Evolutionary conservation across 192 early-diverging fungal species (phyloP).

Genomic region (Geranomyces variabilis): DNA sequence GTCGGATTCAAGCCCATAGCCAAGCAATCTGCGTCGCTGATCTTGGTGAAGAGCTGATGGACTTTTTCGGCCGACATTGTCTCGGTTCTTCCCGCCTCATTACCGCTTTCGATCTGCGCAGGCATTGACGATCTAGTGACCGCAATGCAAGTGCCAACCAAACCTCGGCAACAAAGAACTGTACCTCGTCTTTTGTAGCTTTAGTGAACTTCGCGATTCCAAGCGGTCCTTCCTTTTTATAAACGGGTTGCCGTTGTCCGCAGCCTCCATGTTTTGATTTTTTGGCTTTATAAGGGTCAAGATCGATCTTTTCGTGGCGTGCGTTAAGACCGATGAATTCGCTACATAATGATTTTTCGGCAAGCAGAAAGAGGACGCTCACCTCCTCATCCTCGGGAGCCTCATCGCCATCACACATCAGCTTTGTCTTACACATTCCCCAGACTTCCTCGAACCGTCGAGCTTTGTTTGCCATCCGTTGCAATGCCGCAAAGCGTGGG

Average conservation of each 20-base stretch:
- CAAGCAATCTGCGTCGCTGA: slow-evolving; percentile 81
- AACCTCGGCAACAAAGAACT: not conserved
- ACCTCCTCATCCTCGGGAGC: slow-evolving; percentile 58
- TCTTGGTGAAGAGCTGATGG: slow-evolving; percentile 80
- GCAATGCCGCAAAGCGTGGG: not conserved
- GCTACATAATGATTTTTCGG: too few species aligned
- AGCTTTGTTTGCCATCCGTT: slow-evolving; percentile 19
- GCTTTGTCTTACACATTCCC: slow-evolving; percentile 83
- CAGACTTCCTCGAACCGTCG: slow-evolving; percentile 80
- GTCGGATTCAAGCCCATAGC: slow-evolving; percentile 87
- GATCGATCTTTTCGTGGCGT: not conserved
- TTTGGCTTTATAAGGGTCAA: slow-evolving; percentile 39
- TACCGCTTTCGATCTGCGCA: slow-evolving; percentile 26
- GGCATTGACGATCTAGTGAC: too few species aligned
- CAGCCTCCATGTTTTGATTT: slow-evolving; percentile 82
- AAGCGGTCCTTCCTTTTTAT: slow-evolving; percentile 59
- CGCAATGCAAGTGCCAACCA: too few species aligned
- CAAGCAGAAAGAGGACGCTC: not conserved
- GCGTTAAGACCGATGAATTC: too few species aligned
- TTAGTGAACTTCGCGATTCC: slow-evolving; percentile 14
- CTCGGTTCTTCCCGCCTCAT: slow-evolving; percentile 38
- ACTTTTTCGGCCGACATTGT: slow-evolving; percentile 74
- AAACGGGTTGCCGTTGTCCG: slow-evolving; percentile 79
- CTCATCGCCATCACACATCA: slow-evolving; percentile 77
- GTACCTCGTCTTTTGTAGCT: slow-evolving; percentile 41